Percentiles rank a stretch among this genome's conserved stretches.
Evolutionary conservation across 345 rosid species (phyloP).

Genomic region (Cardamine occulta): DNA sequence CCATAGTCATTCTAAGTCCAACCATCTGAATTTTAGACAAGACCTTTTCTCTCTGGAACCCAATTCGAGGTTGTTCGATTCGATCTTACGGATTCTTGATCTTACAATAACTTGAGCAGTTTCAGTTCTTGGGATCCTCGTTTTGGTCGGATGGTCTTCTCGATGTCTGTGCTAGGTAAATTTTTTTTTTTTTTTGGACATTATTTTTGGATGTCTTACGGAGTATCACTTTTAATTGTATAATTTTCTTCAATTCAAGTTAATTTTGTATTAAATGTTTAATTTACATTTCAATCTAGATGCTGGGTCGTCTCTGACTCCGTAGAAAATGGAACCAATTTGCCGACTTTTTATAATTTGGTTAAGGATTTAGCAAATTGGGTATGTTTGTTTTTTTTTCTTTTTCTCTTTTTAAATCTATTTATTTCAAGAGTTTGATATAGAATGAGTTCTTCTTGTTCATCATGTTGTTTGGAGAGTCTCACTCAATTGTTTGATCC

Average conservation of each 20-base stretch:
- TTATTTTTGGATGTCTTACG: not conserved
- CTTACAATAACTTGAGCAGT: slow-evolving; percentile 27
- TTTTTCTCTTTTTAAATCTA: too few relatives aligned
- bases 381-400: not conserved
- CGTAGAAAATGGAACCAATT: slow-evolving; percentile 40
- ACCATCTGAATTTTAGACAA: slow-evolving; percentile 37
- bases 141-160: slow-evolving; percentile 35
- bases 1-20: slow-evolving; percentile 37
- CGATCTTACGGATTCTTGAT: slow-evolving; percentile 48
- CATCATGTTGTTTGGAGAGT: too few relatives aligned
- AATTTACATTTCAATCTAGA: slow-evolving; percentile 30
- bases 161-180: slow-evolving; percentile 38
- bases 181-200: not conserved
- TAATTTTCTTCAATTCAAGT: not conserved
- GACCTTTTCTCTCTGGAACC: slow-evolving; percentile 22
- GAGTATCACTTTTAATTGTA: not conserved
- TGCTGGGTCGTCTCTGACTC: slow-evolving; percentile 40
- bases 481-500: not conserved
- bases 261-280: slow-evolving; percentile 17
- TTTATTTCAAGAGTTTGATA: not conserved
- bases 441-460: not conserved
- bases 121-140: slow-evolving; percentile 5
- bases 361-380: not conserved
- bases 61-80: slow-evolving; percentile 22
- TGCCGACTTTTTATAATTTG: slow-evolving; percentile 20